phyloP scores from a whole-genome alignment of 2,329 filamentous ascomycete genomes.

The Colletotrichum lupini region DNA sequence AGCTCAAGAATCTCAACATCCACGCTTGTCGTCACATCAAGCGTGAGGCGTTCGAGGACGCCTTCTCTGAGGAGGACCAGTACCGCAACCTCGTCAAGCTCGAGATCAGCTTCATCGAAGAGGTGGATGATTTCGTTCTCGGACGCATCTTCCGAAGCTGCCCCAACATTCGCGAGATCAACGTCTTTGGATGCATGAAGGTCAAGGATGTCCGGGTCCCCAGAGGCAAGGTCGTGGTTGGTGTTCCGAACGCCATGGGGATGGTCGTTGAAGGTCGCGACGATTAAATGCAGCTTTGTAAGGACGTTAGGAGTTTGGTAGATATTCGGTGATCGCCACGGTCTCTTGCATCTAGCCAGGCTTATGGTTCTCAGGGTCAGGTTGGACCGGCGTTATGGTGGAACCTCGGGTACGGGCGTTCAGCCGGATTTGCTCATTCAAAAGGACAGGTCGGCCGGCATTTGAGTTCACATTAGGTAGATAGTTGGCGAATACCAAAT shows the following conservation, averaged over 20 bases:
- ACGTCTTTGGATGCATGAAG: conserved; percentile 75
- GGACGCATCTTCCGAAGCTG: conserved; percentile 73
- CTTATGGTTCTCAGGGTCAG: neutral
- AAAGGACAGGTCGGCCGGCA: neutral
- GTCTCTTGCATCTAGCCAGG: neutral
- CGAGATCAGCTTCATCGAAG: conserved; percentile 81
- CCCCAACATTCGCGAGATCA: conserved; percentile 68
- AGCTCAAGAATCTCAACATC: conserved; percentile 77
- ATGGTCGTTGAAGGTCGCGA: conserved; percentile 67
- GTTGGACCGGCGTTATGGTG: neutral
- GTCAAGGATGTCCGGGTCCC: conserved; percentile 64
- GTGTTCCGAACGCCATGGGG: conserved; percentile 67
- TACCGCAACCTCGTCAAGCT: conserved; percentile 79
- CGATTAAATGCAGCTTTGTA: neutral
- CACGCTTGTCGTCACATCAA: conserved; percentile 87
- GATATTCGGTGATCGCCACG: neutral
- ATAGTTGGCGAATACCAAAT: neutral
- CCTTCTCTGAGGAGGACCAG: conserved; percentile 69
- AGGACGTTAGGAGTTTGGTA: neutral
- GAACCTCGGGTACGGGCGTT: neutral
- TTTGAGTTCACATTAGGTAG: neutral
- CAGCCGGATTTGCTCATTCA: neutral
- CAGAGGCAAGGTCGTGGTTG: conserved; percentile 65
- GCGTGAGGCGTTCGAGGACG: conserved; percentile 75
- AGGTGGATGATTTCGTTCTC: conserved; percentile 73